Evolutionary conservation across 2,329 filamentous ascomycete genomes (phyloP), one percentile per base, ranked within the genome.

Genomic region (Aspergillus alliaceus): DNA sequence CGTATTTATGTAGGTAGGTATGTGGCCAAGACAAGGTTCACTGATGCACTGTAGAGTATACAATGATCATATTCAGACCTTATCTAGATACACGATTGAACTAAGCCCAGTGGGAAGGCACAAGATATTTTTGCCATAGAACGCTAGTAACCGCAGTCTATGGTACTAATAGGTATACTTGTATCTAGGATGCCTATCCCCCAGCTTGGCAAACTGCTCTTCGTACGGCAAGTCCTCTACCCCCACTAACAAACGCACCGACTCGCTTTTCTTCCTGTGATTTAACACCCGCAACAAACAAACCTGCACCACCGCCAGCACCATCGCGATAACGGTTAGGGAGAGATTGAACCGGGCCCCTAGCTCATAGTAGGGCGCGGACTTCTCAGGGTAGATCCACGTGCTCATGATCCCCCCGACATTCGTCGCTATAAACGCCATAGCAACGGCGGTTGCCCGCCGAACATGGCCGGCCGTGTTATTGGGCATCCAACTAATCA

Each of bases 401-500:
- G 59, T 58, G 22, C 52, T 60, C 44, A 62, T 39, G 20, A 62
- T 47, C 0, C 59, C 59, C 1, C 53, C 59, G 2, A 48, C 47
- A 40, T 53, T 60, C 6, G 55, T 58, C 4, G 40, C 32, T 8
- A 58, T 56, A n/a, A 62, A 60, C 4, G 42, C 59, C 46, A 60
- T 37, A 0, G 54, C 57, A 1, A 62, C 58, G 2, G 56, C 55
- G 1, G 56, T 53, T 0, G 60, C 58, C 4, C 55, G 54, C 0
- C 53, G 40, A 2, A 49, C 42, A 46, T 60, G 54, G 2, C 58
- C 57, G 0, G 54, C 57, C 4, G 46, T 53, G 37, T 63, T 63
- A 14, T 61, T 63, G 6, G 58, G 58, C 0, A 59, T 44, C 58
- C 58, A 62, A 2, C 55, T 59, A 24, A 62, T 59, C 4, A 60